A percentile compares a stretch with the other conserved stretches of the same genome.
Evolutionary conservation across 805 yeast genomes (phyloP).

Genomic region (Starmerella potacharoeniae): DNA sequence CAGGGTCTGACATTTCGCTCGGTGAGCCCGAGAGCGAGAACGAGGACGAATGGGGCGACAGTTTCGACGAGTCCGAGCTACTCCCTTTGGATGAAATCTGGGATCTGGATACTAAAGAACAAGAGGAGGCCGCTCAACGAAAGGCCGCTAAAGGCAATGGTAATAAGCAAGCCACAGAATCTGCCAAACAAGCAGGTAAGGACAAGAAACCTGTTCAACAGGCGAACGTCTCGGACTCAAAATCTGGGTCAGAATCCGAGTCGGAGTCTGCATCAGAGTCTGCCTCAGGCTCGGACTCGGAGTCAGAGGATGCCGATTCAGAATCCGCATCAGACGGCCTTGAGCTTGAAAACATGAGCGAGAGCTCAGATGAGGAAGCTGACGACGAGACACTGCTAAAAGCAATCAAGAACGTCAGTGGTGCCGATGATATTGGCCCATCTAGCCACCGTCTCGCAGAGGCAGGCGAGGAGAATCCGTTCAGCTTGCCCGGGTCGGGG

Average conservation of each 20-base stretch:
- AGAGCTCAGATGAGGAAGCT: slow-evolving; percentile 34
- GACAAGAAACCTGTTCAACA: no score
- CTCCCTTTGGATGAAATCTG: slow-evolving; percentile 76
- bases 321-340: slow-evolving; percentile 18
- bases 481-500: slow-evolving; percentile 12
- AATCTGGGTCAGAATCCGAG: slow-evolving; percentile 11
- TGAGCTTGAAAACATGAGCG: slow-evolving; percentile 22
- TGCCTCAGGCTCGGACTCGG: slow-evolving; percentile 16
- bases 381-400: slow-evolving; percentile 37
- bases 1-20: slow-evolving; percentile 60
- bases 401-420: slow-evolving; percentile 29
- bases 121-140: slow-evolving; percentile 1
- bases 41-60: slow-evolving; percentile 54
- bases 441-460: slow-evolving; percentile 19
- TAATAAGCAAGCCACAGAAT: neutral
- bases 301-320: neutral
- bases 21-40: slow-evolving; percentile 35
- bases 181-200: neutral
- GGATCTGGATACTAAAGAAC: slow-evolving; percentile 62
- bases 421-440: neutral
- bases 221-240: neutral
- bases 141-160: neutral
- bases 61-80: slow-evolving; percentile 66
- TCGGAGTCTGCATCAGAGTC: slow-evolving; percentile 13
- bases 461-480: slow-evolving; percentile 30